Percentiles rank a stretch among this genome's conserved stretches.
These are phyloP conservation scores for Orychophragmus violaceus DNA, from an alignment of 345 rosid genomes.

Conservation along the genomic window DNA sequence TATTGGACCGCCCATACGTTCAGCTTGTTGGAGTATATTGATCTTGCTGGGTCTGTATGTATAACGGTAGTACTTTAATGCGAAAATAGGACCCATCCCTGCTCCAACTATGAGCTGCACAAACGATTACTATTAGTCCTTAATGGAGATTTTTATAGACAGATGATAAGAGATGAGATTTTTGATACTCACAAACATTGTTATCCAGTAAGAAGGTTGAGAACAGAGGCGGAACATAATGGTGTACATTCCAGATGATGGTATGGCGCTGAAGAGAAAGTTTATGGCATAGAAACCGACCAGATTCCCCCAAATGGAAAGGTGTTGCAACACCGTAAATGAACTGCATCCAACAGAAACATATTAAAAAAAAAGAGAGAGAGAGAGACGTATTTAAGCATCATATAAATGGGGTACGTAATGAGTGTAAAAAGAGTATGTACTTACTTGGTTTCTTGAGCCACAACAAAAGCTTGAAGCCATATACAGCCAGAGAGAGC, in stretches of 20 bases:
- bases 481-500: slow-evolving; percentile 97
- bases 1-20: slow-evolving; percentile 89
- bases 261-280: slow-evolving; percentile 76
- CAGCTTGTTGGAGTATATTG: slow-evolving; percentile 90
- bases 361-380: neutral
- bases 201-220: slow-evolving; percentile 86
- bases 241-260: slow-evolving; percentile 85
- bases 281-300: slow-evolving; percentile 70
- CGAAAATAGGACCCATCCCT: slow-evolving; percentile 85
- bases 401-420: neutral
- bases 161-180: neutral
- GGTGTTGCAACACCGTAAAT: slow-evolving; percentile 75
- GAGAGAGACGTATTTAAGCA: neutral
- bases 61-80: slow-evolving; percentile 77
- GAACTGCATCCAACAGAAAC: slow-evolving; percentile 51
- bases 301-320: slow-evolving; percentile 92
- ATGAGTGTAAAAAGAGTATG: slow-evolving; percentile 18
- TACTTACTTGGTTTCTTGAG: slow-evolving; percentile 96
- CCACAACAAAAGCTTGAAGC: slow-evolving; percentile 95
- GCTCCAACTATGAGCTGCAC: slow-evolving; percentile 81
- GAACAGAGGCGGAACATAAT: slow-evolving; percentile 81
- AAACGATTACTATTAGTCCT: too few relatives aligned
- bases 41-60: slow-evolving; percentile 91
- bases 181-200: slow-evolving; percentile 59
- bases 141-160: neutral